Evolutionary conservation across 2,329 filamentous ascomycete genomes (phyloP).

Genomic region (Aspergillus pseudoglaucus): DNA sequence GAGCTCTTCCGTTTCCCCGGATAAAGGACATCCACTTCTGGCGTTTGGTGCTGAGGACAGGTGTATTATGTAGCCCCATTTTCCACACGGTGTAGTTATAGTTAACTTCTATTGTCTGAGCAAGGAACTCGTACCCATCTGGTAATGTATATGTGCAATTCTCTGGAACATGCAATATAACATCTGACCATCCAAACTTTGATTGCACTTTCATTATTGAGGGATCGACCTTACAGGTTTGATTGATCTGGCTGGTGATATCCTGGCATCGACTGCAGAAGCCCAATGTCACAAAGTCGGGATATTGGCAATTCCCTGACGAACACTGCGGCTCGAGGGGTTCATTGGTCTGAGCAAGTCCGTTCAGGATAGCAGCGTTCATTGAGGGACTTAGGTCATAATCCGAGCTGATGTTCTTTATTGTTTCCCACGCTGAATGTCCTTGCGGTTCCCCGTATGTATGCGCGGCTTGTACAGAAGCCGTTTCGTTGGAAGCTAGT

Average conservation of each 20-base stretch:
- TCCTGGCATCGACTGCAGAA: slow-evolving; percentile 13
- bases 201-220: neutral
- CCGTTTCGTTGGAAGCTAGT: slow-evolving; percentile 3
- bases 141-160: slow-evolving; percentile 6
- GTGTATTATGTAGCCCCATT: neutral
- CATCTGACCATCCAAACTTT: neutral
- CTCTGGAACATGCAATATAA: neutral
- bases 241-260: slow-evolving; percentile 5
- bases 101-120: neutral
- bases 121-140: neutral
- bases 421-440: no score
- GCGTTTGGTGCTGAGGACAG: neutral
- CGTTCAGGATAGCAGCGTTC: slow-evolving; percentile 1
- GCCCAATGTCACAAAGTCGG: slow-evolving; percentile 10
- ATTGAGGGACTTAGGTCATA: neutral
- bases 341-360: slow-evolving; percentile 1
- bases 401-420: no score
- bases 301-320: slow-evolving; percentile 6
- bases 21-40: no score
- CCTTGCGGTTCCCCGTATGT: neutral
- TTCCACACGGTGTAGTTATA: neutral
- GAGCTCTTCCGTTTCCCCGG: no score
- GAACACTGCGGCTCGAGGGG: slow-evolving; percentile 6
- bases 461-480: slow-evolving; percentile 4
- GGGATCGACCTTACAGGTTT: slow-evolving; percentile 3